These are phyloP conservation scores for Haematococcus sp. DNA, from an alignment of 139 green algal genomes.

Conservation along the genomic window DNA sequence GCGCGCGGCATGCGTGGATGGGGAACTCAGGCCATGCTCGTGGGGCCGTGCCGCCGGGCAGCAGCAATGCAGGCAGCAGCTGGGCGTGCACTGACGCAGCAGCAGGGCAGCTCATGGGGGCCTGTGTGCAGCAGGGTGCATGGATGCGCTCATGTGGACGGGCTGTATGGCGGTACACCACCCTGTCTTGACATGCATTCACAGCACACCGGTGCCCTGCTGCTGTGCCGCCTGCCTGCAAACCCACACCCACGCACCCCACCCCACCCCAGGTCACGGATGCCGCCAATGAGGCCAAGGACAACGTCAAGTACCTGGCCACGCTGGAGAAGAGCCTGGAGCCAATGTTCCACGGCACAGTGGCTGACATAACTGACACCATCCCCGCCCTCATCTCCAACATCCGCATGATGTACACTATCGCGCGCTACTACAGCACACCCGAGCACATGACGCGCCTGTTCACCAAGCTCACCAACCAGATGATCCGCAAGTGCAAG, in stretches of 20 bases:
- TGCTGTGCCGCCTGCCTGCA: too few relatives aligned
- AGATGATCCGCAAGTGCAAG: constrained; percentile 74
- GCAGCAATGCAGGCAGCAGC: neutral
- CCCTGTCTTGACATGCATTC: too few relatives aligned
- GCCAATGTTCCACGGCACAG: constrained; percentile 69
- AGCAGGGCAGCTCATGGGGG: too few relatives aligned
- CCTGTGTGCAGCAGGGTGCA: too few relatives aligned
- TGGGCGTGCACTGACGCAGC: too few relatives aligned
- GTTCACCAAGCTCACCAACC: constrained; percentile 82
- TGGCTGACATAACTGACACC: constrained; percentile 67
- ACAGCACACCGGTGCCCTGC: too few relatives aligned
- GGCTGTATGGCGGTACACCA: too few relatives aligned
- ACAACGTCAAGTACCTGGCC: constrained; percentile 91
- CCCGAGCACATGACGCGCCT: constrained; percentile 79
- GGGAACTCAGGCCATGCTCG: neutral
- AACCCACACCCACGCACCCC: too few relatives aligned
- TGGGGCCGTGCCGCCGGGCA: neutral
- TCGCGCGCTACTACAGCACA: constrained; percentile 86
- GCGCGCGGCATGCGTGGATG: constrained; percentile 2
- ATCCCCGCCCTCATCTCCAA: constrained; percentile 77
- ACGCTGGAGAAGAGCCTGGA: constrained; percentile 85
- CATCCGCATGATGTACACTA: constrained; percentile 85
- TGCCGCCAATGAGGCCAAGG: constrained; percentile 85
- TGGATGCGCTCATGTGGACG: too few relatives aligned
- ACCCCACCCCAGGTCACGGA: constrained; percentile 60